Base-by-base conservation (phyloP, 2,329 filamentous ascomycete species). In the Fusarium odoratissimum region DNA sequence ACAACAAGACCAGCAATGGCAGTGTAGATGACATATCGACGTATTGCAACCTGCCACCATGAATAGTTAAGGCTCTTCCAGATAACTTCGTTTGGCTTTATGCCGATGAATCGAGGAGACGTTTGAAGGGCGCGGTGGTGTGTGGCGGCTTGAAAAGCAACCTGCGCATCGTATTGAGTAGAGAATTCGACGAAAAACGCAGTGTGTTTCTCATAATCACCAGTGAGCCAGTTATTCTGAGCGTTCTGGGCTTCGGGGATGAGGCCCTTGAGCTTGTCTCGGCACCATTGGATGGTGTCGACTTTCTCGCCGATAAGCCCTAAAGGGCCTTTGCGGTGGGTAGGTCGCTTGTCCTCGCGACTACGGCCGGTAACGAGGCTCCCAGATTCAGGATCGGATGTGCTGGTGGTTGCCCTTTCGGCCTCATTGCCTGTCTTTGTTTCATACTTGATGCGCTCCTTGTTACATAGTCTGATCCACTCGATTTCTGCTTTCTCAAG, bases 131-230 rank as follows among this genome's bases (percentile, higher is more conserved):
- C 90, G 62, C 93, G 89, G 80, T 96, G 93, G 82, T 96, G 93
- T 9, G 94, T 89, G 30, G 97, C 86, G 35, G 90, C 91, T 82
- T 98, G 95, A 81, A 89, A 97, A 31, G 95, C 95, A 64, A 88
- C 86, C 81, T 99, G 95, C 13, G 96, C 96, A 67, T 94, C 93
- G 28, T 91, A 88, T 79, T 97, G 93, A 8, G 89, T 90, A 71
- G 89, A 88, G 78, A 97, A 99, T 79, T 98, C 95, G 71, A 99
- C 93, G 77, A 99, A 98, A 23, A 96, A 92, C 10, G 95, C 91
- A 58, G 89, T 89, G 60, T 92, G 85, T 73, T 88, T 87, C 60
- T 89, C 86, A 30, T 86, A 91, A 68, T 93, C 87, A 52, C 92
- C 90, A 17, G 86, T 83, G 40, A 88, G 87, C 77, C 94, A 91